Evolutionary conservation across 2,329 filamentous ascomycete genomes (phyloP).

Genomic region (Penicillium crustosum): DNA sequence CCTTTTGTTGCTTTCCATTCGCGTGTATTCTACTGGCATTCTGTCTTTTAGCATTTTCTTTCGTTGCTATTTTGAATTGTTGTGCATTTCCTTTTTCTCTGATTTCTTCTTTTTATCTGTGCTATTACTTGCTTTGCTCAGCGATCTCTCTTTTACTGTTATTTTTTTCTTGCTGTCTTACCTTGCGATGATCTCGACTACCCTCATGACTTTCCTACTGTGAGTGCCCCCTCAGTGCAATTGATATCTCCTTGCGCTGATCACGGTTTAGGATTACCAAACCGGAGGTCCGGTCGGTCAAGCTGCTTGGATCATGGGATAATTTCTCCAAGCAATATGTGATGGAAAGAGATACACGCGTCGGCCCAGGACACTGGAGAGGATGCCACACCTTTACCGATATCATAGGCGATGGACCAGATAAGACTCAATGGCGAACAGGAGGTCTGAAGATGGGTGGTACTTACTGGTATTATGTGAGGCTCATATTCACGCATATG

Average conservation of each 20-base stretch:
- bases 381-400: conserved; percentile 85
- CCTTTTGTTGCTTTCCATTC: conserved; percentile 7
- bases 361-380: conserved; percentile 75
- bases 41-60: conserved; percentile 9
- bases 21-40: conserved; percentile 5
- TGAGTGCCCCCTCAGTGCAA: conserved; percentile 21
- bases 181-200: conserved; percentile 34
- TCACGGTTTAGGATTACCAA: conserved; percentile 33
- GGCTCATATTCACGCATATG: conserved; percentile 5
- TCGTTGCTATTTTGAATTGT: conserved; percentile 9
- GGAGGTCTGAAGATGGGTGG: conserved; percentile 89
- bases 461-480: conserved; percentile 93
- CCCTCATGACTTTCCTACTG: conserved; percentile 40
- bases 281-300: conserved; percentile 59
- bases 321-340: conserved; percentile 78
- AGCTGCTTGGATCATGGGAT: conserved; percentile 90
- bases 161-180: conserved; percentile 5
- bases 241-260: conserved; percentile 12
- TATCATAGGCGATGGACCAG: conserved; percentile 76
- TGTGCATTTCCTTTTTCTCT: conserved; percentile 1
- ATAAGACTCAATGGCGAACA: conserved; percentile 58
- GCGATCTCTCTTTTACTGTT: conserved; percentile 10
- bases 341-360: conserved; percentile 77
- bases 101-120: conserved; percentile 2
- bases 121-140: not conserved